phyloP scores from a whole-genome alignment of 2,329 filamentous ascomycete genomes.

The Pyricularia sp. region DNA sequence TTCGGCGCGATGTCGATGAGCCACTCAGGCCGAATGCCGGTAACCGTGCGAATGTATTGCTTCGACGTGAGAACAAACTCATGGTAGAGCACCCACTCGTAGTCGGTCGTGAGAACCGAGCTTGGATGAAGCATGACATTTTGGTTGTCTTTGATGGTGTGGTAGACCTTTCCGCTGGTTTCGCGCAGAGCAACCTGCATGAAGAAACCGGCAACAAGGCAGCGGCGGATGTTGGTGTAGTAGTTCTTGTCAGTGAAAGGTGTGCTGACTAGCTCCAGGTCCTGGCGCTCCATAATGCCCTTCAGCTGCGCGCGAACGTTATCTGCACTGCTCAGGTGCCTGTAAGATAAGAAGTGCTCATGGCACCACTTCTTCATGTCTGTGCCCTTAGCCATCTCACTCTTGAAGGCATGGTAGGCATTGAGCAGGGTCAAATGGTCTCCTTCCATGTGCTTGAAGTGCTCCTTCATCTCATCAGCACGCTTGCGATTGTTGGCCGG shows the following conservation, averaged over 20 bases:
- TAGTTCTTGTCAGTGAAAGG: conserved; percentile 94
- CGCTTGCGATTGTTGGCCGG: conserved; percentile 78
- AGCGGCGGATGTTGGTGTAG: conserved; percentile 92
- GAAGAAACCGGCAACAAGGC: conserved; percentile 91
- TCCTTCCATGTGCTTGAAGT: conserved; percentile 87
- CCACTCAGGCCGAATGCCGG: conserved; percentile 89
- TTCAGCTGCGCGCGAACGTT: conserved; percentile 87
- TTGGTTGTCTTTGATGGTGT: conserved; percentile 95
- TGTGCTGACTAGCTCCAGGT: conserved; percentile 78
- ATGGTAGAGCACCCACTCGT: conserved; percentile 96
- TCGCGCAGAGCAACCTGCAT: conserved; percentile 99
- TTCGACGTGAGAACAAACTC: conserved; percentile 97
- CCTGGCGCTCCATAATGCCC: conserved; percentile 92
- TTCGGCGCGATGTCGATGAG: conserved; percentile 85
- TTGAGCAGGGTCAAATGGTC: conserved; percentile 96
- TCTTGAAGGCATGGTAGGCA: conserved; percentile 96
- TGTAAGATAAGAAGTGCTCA: conserved; percentile 87
- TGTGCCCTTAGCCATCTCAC: conserved; percentile 50
- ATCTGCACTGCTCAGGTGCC: conserved; percentile 84
- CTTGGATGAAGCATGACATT: conserved; percentile 87
- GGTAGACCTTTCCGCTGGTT: conserved; percentile 78
- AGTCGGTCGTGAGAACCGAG: conserved; percentile 78
- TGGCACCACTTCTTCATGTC: conserved; percentile 91
- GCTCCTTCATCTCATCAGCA: conserved; percentile 93
- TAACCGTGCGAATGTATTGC: conserved; percentile 95